Percentiles rank a stretch among this genome's conserved stretches.
Evolutionary conservation across 805 yeast genomes (phyloP).

Genomic region (Ascoidea asiatica): DNA sequence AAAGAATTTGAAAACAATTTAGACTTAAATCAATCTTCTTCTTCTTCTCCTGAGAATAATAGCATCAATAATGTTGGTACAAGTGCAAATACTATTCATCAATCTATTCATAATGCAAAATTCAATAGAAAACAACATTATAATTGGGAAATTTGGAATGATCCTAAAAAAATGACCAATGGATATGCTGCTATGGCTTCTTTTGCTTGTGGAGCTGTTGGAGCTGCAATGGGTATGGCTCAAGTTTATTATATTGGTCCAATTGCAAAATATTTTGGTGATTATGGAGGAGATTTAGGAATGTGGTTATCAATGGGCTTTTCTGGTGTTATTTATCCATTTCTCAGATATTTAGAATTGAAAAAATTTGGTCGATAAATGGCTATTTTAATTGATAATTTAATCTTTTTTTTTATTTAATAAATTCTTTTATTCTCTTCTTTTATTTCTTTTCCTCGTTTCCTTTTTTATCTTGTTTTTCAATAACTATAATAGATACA

Average conservation of each 20-base stretch:
- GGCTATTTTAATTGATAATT: constrained; percentile 12
- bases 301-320: constrained; percentile 70
- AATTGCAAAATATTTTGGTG: constrained; percentile 51
- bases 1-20: constrained; percentile 30
- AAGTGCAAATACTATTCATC: constrained; percentile 1
- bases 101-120: constrained; percentile 2
- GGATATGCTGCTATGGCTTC: constrained; percentile 62
- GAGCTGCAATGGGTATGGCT: constrained; percentile 80
- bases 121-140: constrained; percentile 29
- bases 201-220: constrained; percentile 59
- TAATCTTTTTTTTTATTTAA: neutral
- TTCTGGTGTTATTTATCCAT: constrained; percentile 50
- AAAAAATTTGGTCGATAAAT: constrained; percentile 39
- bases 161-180: constrained; percentile 40
- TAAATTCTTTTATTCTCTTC: constrained; percentile 3
- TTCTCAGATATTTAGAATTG: constrained; percentile 51
- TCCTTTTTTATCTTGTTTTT: constrained; percentile 28
- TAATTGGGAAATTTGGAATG: constrained; percentile 69
- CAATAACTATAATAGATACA: too few species aligned
- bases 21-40: too few species aligned
- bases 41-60: constrained; percentile 1
- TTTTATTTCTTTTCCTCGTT: constrained; percentile 17
- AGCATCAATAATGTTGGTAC: constrained; percentile 6
- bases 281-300: constrained; percentile 67
- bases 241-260: constrained; percentile 80